Conservation (phyloP, 176 grass and related monocot species). For the Triticum urartu region DNA sequence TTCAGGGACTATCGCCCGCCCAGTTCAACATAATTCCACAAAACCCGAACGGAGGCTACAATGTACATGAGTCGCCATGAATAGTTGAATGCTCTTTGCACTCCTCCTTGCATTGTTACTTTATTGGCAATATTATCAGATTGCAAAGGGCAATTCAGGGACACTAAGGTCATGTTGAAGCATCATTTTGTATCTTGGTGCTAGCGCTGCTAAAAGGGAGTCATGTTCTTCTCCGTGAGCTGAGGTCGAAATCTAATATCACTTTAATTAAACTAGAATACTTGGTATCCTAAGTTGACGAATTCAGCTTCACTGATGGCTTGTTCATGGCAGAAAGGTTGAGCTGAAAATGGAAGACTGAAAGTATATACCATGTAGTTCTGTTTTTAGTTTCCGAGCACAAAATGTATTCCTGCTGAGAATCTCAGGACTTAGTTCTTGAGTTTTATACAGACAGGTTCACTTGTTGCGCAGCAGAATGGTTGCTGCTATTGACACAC, state of each 20-base stretch:
- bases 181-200: neutral
- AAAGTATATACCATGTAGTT: neutral
- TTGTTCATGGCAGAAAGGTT: neutral
- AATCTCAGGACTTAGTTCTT: neutral
- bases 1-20: conserved; percentile 62
- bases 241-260: neutral
- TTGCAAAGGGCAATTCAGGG: neutral
- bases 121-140: neutral
- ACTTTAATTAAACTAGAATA: neutral
- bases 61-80: neutral
- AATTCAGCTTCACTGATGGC: neutral
- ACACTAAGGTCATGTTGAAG: neutral
- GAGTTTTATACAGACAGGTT: neutral
- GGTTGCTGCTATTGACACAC: neutral
- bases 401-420: neutral
- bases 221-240: neutral
- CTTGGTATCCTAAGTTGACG: neutral
- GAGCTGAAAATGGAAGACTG: neutral
- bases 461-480: neutral
- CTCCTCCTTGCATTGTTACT: neutral
- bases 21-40: conserved; percentile 30
- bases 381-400: neutral
- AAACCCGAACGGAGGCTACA: neutral
- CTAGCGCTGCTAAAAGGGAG: neutral
- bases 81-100: neutral